phyloP scores from a whole-genome alignment of 352 stramenopile species.

The Pythium coloratum region DNA sequence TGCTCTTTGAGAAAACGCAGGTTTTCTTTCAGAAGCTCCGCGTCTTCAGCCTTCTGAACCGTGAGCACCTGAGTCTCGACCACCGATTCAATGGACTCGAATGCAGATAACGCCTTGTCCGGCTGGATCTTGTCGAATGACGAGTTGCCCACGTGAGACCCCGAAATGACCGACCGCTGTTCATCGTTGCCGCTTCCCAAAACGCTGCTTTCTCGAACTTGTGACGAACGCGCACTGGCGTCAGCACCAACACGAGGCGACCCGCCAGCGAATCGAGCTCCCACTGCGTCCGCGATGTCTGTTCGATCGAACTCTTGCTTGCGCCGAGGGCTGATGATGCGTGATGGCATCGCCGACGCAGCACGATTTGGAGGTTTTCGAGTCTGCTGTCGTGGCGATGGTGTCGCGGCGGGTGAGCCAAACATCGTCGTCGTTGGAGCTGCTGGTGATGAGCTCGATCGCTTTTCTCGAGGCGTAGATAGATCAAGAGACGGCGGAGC shows the following conservation, averaged over 20 bases:
- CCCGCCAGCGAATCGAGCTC: constrained; percentile 13
- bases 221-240: not conserved
- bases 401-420: not conserved
- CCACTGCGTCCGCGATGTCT: constrained; percentile 20
- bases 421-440: constrained; percentile 1
- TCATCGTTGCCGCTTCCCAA: constrained; percentile 37
- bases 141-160: constrained; percentile 31
- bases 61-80: constrained; percentile 57
- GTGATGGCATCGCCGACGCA: constrained; percentile 14
- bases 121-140: constrained; percentile 66
- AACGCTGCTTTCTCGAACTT: constrained; percentile 14
- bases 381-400: not conserved
- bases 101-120: constrained; percentile 47
- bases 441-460: constrained; percentile 16
- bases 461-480: constrained; percentile 18
- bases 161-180: constrained; percentile 44
- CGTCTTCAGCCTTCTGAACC: constrained; percentile 31
- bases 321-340: constrained; percentile 28
- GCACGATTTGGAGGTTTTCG: constrained; percentile 7
- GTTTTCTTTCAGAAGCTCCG: constrained; percentile 41
- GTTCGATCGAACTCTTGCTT: constrained; percentile 21
- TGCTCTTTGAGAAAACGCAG: constrained; percentile 69
- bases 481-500: constrained; percentile 3
- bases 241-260: constrained; percentile 22
- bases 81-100: constrained; percentile 60